Evolutionary conservation across 768 basidiomycete species (phyloP), one percentile per base, ranked within the genome.

Genomic region (Lactifluus piperatus): DNA sequence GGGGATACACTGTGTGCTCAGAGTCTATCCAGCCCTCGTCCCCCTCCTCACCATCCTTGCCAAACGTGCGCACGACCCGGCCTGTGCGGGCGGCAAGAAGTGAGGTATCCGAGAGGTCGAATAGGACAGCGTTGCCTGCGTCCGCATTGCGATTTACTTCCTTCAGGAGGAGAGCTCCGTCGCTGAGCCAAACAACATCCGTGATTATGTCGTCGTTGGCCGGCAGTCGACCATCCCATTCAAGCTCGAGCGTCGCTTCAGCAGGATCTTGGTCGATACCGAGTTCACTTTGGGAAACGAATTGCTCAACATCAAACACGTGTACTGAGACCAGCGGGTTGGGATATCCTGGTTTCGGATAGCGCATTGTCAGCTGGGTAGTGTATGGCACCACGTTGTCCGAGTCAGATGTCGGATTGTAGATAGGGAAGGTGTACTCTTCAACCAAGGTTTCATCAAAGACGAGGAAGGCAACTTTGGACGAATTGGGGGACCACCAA

Each of bases 21-120:
- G 81, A 74, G 51, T 97, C 91, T 62, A 97, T 92, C 97, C 97
- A 99, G 1, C 97, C 97, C 37, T 83, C 83, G 67, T 97, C 95
- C 0, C 84, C 87, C 67, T 95, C 79, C 66, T 94, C 94, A 6
- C 91, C 95, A 36, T 84, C 68, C 68, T 82, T 80, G 4, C 94
- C 95, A 10, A 95, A 76, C 60, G 77, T 85, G 57, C 95, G 76
- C 8, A 92, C 88, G 14, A 91, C 82, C 47, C 64, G 68, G 7
- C 85, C 83, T 8, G 65, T 64, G 49, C 67, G 68, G 24, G 64
- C 64, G 11, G 54, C 68, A 7, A 65, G 66, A 1, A 61, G 66
- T 41, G 62, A 66, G 41, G 65, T 58, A 22, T 65, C 66, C 27
- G 54, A 67, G 67, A 84, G 69, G 63, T 90, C 79, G 65, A 97